Percentiles rank a stretch among this genome's conserved stretches.
Evolutionary conservation across 176 grass and related monocot genomes (phyloP).

Genomic region (Thinopyrum elongatum): DNA sequence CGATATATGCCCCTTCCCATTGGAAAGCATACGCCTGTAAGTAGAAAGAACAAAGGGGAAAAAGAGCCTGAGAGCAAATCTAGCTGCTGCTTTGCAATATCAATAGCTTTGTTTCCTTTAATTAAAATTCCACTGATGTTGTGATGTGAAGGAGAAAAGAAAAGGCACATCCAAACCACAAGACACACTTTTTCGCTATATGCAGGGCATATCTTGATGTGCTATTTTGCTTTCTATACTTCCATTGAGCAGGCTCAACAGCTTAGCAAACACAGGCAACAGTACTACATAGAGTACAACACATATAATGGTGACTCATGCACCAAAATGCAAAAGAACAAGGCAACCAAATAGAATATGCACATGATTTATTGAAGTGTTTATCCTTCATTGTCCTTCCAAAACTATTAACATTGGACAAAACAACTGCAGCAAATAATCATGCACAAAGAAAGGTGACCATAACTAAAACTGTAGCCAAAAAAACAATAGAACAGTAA

Average conservation of each 20-base stretch:
- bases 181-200: slow-evolving; percentile 1
- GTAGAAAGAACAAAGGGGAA: slow-evolving; percentile 26
- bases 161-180: not conserved
- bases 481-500: not conserved
- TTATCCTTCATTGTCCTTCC: slow-evolving; percentile 9
- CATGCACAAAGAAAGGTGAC: slow-evolving; percentile 8
- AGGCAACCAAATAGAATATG: not conserved
- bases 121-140: not conserved
- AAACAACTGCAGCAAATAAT: not conserved
- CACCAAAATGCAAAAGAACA: slow-evolving; percentile 1
- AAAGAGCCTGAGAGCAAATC: slow-evolving; percentile 19
- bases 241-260: slow-evolving; percentile 6
- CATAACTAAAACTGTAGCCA: slow-evolving; percentile 9
- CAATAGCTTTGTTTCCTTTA: slow-evolving; percentile 2
- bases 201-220: not conserved
- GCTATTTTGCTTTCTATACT: not conserved
- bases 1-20: slow-evolving; percentile 96
- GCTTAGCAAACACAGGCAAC: slow-evolving; percentile 11
- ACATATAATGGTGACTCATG: not conserved
- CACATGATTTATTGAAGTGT: not conserved
- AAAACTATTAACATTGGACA: not conserved
- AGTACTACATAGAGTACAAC: not conserved
- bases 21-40: slow-evolving; percentile 89
- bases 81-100: slow-evolving; percentile 13
- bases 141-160: not conserved